phyloP scores from a whole-genome alignment of 2,329 filamentous ascomycete species.

The Colletotrichum plurivorum region DNA sequence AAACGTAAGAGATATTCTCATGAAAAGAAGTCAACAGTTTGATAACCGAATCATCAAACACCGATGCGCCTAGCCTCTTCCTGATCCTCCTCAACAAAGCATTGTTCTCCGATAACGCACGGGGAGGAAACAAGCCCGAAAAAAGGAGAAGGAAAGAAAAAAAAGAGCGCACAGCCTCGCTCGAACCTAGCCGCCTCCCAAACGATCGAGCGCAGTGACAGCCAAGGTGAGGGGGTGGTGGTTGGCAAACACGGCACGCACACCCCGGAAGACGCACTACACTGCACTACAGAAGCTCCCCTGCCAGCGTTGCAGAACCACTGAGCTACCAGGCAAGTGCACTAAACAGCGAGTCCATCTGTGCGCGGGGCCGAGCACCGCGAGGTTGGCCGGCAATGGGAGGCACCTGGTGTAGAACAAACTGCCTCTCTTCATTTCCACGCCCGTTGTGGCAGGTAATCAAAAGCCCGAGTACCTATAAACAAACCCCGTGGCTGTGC shows the following conservation, averaged over 20 bases:
- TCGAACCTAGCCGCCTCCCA: constrained; percentile 22
- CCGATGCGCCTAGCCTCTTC: background rate
- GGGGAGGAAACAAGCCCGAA: background rate
- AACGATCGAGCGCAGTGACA: background rate
- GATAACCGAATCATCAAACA: constrained; percentile 13
- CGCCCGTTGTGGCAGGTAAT: constrained; percentile 1
- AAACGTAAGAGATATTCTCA: too few relatives aligned
- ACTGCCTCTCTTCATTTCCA: constrained; percentile 20
- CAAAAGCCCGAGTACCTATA: too few relatives aligned
- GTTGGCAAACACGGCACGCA: background rate
- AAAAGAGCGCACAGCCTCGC: constrained; percentile 28
- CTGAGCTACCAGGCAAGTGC: too few relatives aligned
- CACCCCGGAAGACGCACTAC: background rate
- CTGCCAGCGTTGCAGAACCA: constrained; percentile 16
- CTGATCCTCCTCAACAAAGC: constrained; percentile 26
- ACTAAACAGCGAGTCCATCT: background rate
- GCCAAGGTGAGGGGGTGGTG: constrained; percentile 1
- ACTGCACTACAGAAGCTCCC: background rate
- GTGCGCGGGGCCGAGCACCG: background rate
- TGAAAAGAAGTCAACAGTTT: too few relatives aligned
- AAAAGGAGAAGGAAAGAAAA: background rate
- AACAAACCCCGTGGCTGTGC: too few relatives aligned
- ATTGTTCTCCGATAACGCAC: constrained; percentile 35
- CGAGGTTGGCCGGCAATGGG: too few relatives aligned
- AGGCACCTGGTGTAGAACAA: too few relatives aligned